Percentiles rank a stretch among this genome's conserved stretches.
Evolutionary conservation across 495 filamentous ascomycete genomes (phyloP).

Genomic region (Hyphodiscus hymeniophilus): DNA sequence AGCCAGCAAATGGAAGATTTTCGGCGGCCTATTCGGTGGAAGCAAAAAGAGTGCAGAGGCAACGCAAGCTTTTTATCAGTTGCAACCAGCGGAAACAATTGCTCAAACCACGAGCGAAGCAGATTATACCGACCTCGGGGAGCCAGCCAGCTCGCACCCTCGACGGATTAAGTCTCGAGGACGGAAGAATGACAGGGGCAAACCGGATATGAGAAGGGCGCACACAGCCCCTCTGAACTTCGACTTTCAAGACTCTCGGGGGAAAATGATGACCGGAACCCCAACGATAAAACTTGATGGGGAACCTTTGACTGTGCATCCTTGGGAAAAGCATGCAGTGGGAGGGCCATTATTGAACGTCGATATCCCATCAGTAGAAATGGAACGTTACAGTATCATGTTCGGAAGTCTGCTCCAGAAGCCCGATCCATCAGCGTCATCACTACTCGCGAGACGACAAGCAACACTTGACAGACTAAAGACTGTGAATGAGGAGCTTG

Average conservation of each 20-base stretch:
- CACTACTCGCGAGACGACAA: conserved; percentile 58
- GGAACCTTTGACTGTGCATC: conserved; percentile 3
- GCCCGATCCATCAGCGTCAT: conserved; percentile 19
- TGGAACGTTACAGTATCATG: conserved; percentile 95
- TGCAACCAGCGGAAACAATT: conserved; percentile 12
- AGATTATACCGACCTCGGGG: neutral
- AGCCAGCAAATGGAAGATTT: conserved; percentile 40
- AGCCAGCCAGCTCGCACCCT: neutral
- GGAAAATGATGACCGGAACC: neutral
- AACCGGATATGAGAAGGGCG: conserved; percentile 16
- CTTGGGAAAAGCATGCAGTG: neutral
- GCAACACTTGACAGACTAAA: conserved; percentile 58
- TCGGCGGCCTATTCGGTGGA: conserved; percentile 36
- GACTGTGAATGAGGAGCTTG: conserved; percentile 36
- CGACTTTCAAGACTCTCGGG: conserved; percentile 9
- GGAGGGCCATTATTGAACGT: conserved; percentile 48
- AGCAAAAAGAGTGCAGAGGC: conserved; percentile 18
- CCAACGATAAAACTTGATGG: conserved; percentile 21
- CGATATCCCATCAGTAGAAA: conserved; percentile 68
- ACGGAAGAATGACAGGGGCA: conserved; percentile 10
- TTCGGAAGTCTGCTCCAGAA: conserved; percentile 66
- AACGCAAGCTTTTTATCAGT: conserved; percentile 21
- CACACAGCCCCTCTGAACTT: conserved; percentile 17
- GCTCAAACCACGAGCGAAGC: neutral
- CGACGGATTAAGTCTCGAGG: conserved; percentile 1